Base-by-base conservation (phyloP, 495 filamentous ascomycete genomes). In the Xylaria telfairii region DNA sequence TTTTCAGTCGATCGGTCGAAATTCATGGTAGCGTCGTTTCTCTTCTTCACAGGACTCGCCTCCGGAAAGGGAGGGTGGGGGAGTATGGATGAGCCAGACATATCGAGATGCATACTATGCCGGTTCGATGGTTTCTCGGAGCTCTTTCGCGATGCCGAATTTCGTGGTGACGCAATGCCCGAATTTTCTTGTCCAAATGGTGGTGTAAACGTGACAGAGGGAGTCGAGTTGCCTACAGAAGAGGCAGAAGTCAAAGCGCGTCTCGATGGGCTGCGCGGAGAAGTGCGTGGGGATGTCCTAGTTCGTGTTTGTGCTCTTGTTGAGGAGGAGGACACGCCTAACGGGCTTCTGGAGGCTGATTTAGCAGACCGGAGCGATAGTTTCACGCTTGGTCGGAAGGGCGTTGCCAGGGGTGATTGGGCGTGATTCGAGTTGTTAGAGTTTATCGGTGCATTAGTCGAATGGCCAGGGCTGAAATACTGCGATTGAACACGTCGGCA, bases 1-100 rank as follows among this genome's bases (percentile, higher is more conserved):
- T 91, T 93, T n/a, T 91, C 83, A 69, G 85, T 88, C 19, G 89
- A 82, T 61, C 91, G 90, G 72, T 96, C 95, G 17, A 96, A 79
- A 75, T 92, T 92, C 92, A 97, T 96, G 17, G 91, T 91, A 7
- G 92, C 91, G 79, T 99, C 96, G 74, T 90, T 96, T 60, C 96
- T 89, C 81, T 98, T 89, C 82, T 98, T 98, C 54, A 99, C 81
- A 0, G 96, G 96, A 77, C 95, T 98, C 37, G 91, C 71, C 41
- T 85, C 84, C 30, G 81, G 70, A 49, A 86, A 78, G 73, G 82
- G 83, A n/a, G 83, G 77, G 65, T 87, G 57, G 68, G 80, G 65
- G 73, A 82, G 70, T 77, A 87, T 76, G 65, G 87, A 79, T 70
- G 87, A 78, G 64, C 83, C 83, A 66, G 82, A 74, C 73, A 83